Percentiles rank a stretch among this genome's conserved stretches.
Evolutionary conservation across 2,329 filamentous ascomycete genomes (phyloP).

Genomic region (Xylaria sp.): DNA sequence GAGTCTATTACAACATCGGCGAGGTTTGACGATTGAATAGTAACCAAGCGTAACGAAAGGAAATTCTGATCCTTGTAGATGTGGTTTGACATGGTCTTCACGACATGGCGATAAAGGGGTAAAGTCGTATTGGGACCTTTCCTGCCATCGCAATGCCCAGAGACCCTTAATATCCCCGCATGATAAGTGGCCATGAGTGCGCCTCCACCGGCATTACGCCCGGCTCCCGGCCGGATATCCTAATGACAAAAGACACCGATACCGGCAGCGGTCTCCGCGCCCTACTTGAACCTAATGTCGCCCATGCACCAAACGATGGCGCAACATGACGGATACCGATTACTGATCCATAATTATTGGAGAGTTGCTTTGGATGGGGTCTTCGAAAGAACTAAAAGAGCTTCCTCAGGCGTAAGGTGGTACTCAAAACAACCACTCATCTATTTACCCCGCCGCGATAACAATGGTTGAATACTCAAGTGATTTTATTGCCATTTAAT

Average conservation of each 20-base stretch:
- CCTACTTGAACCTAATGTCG: slow-evolving; percentile 15
- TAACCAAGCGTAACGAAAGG: neutral
- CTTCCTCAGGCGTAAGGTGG: slow-evolving; percentile 35
- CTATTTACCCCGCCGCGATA: slow-evolving; percentile 32
- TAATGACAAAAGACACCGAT: slow-evolving; percentile 29
- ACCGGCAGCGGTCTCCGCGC: slow-evolving; percentile 26
- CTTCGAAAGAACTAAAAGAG: slow-evolving; percentile 10
- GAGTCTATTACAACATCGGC: neutral
- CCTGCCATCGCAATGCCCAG: neutral
- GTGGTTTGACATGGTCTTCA: neutral
- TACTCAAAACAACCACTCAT: slow-evolving; percentile 12
- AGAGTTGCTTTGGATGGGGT: neutral
- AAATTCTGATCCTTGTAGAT: neutral
- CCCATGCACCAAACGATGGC: slow-evolving; percentile 24
- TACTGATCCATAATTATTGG: slow-evolving; percentile 19
- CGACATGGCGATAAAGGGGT: neutral
- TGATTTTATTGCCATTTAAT: neutral
- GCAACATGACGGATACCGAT: slow-evolving; percentile 29
- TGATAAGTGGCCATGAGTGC: neutral
- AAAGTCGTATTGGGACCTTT: neutral
- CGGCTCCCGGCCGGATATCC: slow-evolving; percentile 20
- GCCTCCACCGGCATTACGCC: slow-evolving; percentile 13
- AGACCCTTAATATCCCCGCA: slow-evolving; percentile 3
- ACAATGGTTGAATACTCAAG: neutral
- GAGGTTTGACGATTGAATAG: neutral